Evolutionary conservation across 139 green algal species (phyloP).

Genomic region (Tetradesmus lagerheimii): DNA sequence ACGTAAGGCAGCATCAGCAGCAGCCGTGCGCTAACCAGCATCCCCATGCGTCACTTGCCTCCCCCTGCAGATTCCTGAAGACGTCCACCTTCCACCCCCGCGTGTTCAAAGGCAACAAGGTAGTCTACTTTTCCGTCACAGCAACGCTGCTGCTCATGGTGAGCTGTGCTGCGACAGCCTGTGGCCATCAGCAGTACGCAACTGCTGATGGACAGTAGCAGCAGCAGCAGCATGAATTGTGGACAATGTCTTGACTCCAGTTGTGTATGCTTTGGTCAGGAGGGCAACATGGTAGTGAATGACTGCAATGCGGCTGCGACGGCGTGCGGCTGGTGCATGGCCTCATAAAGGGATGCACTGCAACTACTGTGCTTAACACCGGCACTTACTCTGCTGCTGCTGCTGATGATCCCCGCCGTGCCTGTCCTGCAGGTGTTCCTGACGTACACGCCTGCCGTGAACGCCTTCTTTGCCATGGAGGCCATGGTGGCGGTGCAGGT

Average conservation of each 20-base stretch:
- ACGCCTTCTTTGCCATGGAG: conserved; percentile 42
- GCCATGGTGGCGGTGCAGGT: conserved; percentile 40
- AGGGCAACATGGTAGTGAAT: too few relatives aligned
- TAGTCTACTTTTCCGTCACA: background rate
- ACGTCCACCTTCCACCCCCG: conserved; percentile 36
- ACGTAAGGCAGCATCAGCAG: too few relatives aligned
- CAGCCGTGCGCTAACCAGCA: too few relatives aligned
- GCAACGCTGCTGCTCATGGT: conserved; percentile 36
- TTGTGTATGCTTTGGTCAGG: too few relatives aligned
- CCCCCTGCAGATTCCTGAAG: conserved; percentile 42
- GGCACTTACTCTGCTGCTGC: background rate
- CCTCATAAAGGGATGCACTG: too few relatives aligned
- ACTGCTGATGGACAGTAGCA: too few relatives aligned
- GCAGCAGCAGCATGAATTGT: too few relatives aligned
- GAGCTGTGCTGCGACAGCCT: background rate
- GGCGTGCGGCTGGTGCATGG: background rate
- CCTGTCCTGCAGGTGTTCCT: conserved; percentile 36
- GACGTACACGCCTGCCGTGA: conserved; percentile 27
- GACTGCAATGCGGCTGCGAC: too few relatives aligned
- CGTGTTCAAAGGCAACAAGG: conserved; percentile 42
- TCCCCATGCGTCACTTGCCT: too few relatives aligned
- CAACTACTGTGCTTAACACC: background rate
- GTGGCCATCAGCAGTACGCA: background rate
- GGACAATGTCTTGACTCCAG: too few relatives aligned
- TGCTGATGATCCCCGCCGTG: background rate